phyloP scores from a whole-genome alignment of 148 eudicot genomes.

The Vaccinium corymbosum region DNA sequence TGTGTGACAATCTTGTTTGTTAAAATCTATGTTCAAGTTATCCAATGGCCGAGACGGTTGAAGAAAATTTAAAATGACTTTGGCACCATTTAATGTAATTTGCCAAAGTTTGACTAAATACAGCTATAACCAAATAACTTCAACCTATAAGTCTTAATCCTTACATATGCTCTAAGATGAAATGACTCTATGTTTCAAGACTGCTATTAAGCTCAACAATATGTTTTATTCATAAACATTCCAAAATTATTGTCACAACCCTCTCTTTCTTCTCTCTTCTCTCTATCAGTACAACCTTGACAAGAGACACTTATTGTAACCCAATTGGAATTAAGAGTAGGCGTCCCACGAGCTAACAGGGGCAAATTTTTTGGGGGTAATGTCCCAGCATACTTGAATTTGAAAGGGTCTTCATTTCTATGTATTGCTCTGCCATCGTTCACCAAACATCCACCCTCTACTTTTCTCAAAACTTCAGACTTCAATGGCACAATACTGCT shows the following conservation, averaged over 20 bases:
- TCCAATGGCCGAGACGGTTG: too few species aligned
- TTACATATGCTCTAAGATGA: too few species aligned
- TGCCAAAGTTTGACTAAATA: too few species aligned
- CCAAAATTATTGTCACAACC: background rate
- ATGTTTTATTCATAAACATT: background rate
- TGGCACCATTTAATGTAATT: too few species aligned
- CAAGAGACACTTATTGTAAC: background rate
- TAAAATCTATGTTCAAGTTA: too few species aligned
- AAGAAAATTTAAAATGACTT: too few species aligned
- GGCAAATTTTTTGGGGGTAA: background rate
- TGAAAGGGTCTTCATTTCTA: background rate
- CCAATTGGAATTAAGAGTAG: background rate
- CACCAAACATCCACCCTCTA: background rate
- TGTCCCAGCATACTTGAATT: background rate
- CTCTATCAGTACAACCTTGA: background rate
- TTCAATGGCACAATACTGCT: background rate
- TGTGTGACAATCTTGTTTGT: too few species aligned
- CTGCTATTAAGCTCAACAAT: too few species aligned
- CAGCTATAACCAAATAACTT: too few species aligned
- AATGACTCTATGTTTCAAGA: too few species aligned
- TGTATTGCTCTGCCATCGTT: background rate
- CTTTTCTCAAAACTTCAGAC: background rate
- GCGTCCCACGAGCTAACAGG: background rate
- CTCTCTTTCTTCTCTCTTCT: background rate
- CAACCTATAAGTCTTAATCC: too few species aligned